A percentile compares a stretch with the other conserved stretches of the same genome.
phyloP scores from a whole-genome alignment of 495 filamentous ascomycete species.

The Glonium stellatum region DNA sequence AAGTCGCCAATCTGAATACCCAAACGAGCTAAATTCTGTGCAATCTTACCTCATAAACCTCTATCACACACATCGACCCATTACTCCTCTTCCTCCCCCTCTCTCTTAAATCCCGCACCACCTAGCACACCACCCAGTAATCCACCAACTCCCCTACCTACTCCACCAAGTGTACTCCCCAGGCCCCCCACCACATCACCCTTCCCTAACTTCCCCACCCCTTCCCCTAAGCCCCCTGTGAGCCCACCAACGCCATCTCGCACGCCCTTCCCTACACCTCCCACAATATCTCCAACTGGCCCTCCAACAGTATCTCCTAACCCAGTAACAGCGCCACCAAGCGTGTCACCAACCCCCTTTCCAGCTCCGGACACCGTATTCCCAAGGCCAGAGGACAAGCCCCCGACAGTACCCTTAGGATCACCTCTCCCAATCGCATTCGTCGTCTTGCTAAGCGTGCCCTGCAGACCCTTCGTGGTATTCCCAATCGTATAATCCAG shows the following conservation, averaged over 20 bases:
- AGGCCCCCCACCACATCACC: slow-evolving; percentile 12
- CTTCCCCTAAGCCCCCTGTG: neutral
- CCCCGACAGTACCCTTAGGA: slow-evolving; percentile 19
- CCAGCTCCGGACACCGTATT: slow-evolving; percentile 24
- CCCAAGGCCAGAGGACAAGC: slow-evolving; percentile 16
- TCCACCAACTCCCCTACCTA: slow-evolving; percentile 21
- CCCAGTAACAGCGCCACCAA: neutral
- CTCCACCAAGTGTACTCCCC: slow-evolving; percentile 21
- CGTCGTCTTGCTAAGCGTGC: slow-evolving; percentile 25
- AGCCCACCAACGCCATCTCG: neutral
- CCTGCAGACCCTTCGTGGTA: slow-evolving; percentile 25
- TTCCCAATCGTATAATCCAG: slow-evolving; percentile 21
- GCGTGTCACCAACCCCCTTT: slow-evolving; percentile 9
- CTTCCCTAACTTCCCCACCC: neutral
- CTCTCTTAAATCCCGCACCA: slow-evolving; percentile 10
- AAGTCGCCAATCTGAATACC: no score
- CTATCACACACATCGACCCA: neutral
- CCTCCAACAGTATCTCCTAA: neutral
- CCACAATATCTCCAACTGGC: neutral
- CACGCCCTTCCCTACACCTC: neutral
- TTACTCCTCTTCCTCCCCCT: slow-evolving; percentile 5
- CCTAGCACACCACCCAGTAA: slow-evolving; percentile 23
- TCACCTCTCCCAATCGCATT: slow-evolving; percentile 23
- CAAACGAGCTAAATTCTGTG: no score
- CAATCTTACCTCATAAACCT: no score